Evolutionary conservation across 106 monocot genomes (phyloP).

Genomic region (Acanthochlamys bracteata): DNA sequence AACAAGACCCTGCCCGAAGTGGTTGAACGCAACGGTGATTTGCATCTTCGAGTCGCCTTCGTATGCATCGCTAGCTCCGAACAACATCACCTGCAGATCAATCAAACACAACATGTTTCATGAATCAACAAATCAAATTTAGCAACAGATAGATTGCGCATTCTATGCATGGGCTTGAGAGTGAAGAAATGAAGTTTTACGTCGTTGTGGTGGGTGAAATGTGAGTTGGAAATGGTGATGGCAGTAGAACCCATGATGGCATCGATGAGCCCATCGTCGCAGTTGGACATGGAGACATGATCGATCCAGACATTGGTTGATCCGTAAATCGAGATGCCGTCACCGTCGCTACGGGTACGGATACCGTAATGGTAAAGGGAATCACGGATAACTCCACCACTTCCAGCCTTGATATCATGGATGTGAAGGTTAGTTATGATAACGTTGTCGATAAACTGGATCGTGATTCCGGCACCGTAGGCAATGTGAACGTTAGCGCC

Average conservation of each 20-base stretch:
- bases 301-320: constrained; percentile 51
- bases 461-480: constrained; percentile 29
- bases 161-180: background rate
- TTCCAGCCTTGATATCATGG: constrained; percentile 27
- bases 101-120: background rate
- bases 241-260: constrained; percentile 39
- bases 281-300: constrained; percentile 17
- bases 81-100: constrained; percentile 30
- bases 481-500: constrained; percentile 43
- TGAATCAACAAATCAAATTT: background rate
- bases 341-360: constrained; percentile 41
- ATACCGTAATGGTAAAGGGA: constrained; percentile 20
- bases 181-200: constrained; percentile 7
- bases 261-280: constrained; percentile 28
- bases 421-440: constrained; percentile 55
- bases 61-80: constrained; percentile 33
- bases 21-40: constrained; percentile 56
- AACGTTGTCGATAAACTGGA: constrained; percentile 38
- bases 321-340: constrained; percentile 42
- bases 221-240: constrained; percentile 53
- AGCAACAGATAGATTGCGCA: background rate
- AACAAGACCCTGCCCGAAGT: constrained; percentile 38
- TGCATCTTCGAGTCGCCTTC: constrained; percentile 33
- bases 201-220: constrained; percentile 48
- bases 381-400: constrained; percentile 36